Percentiles rank a stretch among this genome's conserved stretches.
Conservation (phyloP, 2,329 filamentous ascomycete species). For the Phaeomoniella chlamydospora region DNA sequence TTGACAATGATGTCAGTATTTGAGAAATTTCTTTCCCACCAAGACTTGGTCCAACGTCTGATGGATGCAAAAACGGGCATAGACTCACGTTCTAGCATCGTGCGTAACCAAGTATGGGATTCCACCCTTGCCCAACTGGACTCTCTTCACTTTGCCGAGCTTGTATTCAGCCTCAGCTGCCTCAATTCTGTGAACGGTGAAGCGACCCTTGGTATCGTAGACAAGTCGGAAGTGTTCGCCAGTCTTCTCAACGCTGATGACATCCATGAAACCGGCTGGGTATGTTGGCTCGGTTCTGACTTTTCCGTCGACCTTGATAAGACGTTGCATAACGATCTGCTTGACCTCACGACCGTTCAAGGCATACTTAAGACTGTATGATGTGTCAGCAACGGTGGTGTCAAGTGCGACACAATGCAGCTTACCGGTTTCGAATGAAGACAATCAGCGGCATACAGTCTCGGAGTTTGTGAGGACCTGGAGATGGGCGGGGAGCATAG, state of each 20-base stretch:
- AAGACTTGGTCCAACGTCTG: constrained; percentile 99
- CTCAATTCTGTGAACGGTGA: constrained; percentile 99
- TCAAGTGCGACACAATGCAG: constrained; percentile 4
- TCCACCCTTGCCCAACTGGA: constrained; percentile 97
- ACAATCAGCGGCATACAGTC: constrained; percentile 98
- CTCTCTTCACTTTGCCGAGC: constrained; percentile 99
- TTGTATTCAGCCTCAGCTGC: constrained; percentile 99
- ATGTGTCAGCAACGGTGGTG: constrained; percentile 5
- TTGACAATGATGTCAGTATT: constrained; percentile 24
- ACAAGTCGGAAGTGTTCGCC: constrained; percentile 99
- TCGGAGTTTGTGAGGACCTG: constrained; percentile 84
- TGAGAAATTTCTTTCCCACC: constrained; percentile 37
- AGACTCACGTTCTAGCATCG: constrained; percentile 99
- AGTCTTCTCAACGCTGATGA: constrained; percentile 98
- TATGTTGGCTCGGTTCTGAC: constrained; percentile 97
- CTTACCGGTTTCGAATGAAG: constrained; percentile 69
- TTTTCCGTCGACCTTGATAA: constrained; percentile 99
- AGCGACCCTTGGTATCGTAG: constrained; percentile 99
- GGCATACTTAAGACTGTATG: constrained; percentile 92
- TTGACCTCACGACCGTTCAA: constrained; percentile 97
- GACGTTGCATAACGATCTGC: constrained; percentile 97
- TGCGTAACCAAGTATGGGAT: constrained; percentile 99
- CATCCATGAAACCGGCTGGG: constrained; percentile 98
- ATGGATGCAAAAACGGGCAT: constrained; percentile 71
- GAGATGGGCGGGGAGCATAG: constrained; percentile 55